Evolutionary conservation across 108 stramenopile species (phyloP).

Genomic region (Chaetoceros muelleri): DNA sequence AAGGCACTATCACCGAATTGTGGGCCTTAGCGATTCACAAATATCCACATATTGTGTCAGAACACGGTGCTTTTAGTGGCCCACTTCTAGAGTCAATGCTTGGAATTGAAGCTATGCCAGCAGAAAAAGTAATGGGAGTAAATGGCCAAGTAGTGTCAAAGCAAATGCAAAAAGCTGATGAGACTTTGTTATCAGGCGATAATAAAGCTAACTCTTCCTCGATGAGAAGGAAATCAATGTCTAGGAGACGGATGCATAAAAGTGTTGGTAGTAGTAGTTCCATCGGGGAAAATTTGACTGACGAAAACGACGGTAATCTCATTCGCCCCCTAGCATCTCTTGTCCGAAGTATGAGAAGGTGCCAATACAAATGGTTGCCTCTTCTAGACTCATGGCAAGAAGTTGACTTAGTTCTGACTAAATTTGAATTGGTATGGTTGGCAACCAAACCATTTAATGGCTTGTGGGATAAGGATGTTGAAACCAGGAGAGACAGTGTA

Average conservation of each 20-base stretch:
- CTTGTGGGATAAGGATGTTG: slow-evolving; percentile 35
- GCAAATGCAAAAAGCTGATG: slow-evolving; percentile 24
- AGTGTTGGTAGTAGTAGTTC: slow-evolving; percentile 33
- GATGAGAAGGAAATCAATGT: neutral
- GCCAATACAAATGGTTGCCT: slow-evolving; percentile 61
- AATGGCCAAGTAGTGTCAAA: slow-evolving; percentile 31
- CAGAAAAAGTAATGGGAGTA: slow-evolving; percentile 46
- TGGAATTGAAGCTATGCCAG: slow-evolving; percentile 41
- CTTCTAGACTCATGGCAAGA: slow-evolving; percentile 51
- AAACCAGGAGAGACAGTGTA: slow-evolving; percentile 7
- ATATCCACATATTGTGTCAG: slow-evolving; percentile 60
- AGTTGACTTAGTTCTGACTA: slow-evolving; percentile 76
- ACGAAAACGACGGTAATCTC: slow-evolving; percentile 22
- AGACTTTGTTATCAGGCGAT: neutral
- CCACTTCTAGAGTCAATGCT: slow-evolving; percentile 82
- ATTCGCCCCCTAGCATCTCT: slow-evolving; percentile 51
- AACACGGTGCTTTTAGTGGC: slow-evolving; percentile 63
- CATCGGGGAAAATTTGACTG: neutral
- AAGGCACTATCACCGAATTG: slow-evolving; percentile 40
- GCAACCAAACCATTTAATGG: slow-evolving; percentile 37
- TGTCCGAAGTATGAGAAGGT: slow-evolving; percentile 75
- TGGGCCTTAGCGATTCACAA: slow-evolving; percentile 59
- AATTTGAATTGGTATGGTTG: slow-evolving; percentile 60
- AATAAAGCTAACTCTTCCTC: neutral
- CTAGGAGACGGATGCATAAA: neutral